Conservation (phyloP, 306 rosid species). For the Castanea sativa region DNA sequence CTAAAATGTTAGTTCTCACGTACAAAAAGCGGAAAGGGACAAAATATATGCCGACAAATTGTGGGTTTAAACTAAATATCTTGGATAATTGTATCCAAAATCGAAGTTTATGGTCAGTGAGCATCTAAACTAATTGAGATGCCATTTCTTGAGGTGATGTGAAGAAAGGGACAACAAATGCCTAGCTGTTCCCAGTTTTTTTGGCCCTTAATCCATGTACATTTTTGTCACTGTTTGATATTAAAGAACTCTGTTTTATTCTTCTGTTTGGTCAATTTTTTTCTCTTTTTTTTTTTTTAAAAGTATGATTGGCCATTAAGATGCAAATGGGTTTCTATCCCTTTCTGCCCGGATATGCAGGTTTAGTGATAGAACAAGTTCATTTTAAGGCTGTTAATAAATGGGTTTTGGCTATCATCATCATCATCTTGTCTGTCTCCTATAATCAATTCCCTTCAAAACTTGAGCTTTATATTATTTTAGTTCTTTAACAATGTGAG, state of each 20-base stretch:
- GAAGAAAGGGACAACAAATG: constrained; percentile 41
- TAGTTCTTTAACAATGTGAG: not conserved
- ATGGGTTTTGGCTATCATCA: not conserved
- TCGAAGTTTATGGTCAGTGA: constrained; percentile 13
- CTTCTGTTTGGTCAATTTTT: constrained; percentile 49
- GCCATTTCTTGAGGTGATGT: constrained; percentile 24
- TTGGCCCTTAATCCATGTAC: constrained; percentile 37
- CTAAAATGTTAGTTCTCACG: constrained; percentile 7
- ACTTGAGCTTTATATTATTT: not conserved
- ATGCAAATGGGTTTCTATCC: constrained; percentile 1
- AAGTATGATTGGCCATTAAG: constrained; percentile 6
- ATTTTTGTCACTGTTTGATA: constrained; percentile 51
- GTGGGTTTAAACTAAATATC: constrained; percentile 23
- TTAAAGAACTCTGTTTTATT: constrained; percentile 38
- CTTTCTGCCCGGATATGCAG: not conserved
- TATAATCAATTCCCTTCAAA: not conserved
- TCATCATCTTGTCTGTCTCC: not conserved
- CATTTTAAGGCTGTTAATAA: not conserved
- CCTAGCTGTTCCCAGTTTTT: constrained; percentile 31
- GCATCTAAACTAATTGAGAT: constrained; percentile 17
- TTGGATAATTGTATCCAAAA: constrained; percentile 12
- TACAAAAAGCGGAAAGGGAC: constrained; percentile 24
- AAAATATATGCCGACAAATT: constrained; percentile 19
- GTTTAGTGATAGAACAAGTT: not conserved
- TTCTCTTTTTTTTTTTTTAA: not conserved